A percentile compares a stretch with the other conserved stretches of the same genome.
Conservation (phyloP, 148 eudicot genomes). For the Vaccinium myrtillus region DNA sequence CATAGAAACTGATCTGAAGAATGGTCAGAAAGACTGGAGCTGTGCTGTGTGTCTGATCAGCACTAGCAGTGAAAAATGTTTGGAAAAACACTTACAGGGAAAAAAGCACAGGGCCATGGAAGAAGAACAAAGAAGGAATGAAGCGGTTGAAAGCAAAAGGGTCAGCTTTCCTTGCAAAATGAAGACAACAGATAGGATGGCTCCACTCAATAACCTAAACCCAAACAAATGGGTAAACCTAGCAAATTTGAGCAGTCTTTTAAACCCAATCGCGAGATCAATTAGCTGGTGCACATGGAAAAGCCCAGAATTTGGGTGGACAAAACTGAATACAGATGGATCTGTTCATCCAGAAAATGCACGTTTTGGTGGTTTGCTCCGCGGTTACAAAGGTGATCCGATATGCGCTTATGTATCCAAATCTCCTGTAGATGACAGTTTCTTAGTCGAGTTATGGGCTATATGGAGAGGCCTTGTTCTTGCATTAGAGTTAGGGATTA, state of each 20-base stretch:
- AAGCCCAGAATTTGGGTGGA: constrained; percentile 26
- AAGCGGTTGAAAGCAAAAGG: neutral
- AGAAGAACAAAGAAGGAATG: constrained; percentile 16
- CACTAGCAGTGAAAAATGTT: constrained; percentile 11
- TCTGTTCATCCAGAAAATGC: constrained; percentile 15
- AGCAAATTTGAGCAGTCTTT: constrained; percentile 8
- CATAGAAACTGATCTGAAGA: constrained; percentile 11
- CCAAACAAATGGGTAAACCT: constrained; percentile 11
- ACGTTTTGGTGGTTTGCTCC: constrained; percentile 29
- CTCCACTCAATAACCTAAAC: neutral
- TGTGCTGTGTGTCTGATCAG: constrained; percentile 21
- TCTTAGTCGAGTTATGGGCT: constrained; percentile 29
- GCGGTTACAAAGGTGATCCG: constrained; percentile 18
- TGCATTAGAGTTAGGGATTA: constrained; percentile 19
- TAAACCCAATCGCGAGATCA: constrained; percentile 15
- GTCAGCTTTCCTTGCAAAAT: neutral
- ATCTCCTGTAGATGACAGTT: constrained; percentile 18
- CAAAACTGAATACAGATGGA: constrained; percentile 29
- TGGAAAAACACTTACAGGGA: constrained; percentile 10
- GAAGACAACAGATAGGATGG: neutral
- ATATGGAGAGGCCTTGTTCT: constrained; percentile 32
- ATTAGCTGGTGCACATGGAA: constrained; percentile 16
- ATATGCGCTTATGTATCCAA: constrained; percentile 25
- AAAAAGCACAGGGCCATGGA: constrained; percentile 20
- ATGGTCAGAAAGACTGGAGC: constrained; percentile 19